Evolutionary conservation across 2,329 filamentous ascomycete genomes (phyloP).

Genomic region (Calonectria pauciramosa): DNA sequence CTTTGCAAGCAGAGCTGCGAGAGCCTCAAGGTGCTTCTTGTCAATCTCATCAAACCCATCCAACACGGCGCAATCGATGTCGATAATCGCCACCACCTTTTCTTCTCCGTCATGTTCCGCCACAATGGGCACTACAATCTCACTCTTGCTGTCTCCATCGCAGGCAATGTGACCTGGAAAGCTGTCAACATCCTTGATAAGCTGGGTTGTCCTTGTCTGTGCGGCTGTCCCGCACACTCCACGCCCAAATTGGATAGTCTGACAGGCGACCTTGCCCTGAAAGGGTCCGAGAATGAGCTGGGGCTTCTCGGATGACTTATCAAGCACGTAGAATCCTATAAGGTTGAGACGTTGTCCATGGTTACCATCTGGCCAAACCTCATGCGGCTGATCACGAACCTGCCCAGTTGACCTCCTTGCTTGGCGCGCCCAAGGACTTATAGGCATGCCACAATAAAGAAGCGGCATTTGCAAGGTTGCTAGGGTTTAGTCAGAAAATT

Average conservation of each 20-base stretch:
- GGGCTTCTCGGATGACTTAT: constrained; percentile 58
- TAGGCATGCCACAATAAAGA: constrained; percentile 85
- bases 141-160: constrained; percentile 80
- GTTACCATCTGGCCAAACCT: constrained; percentile 8
- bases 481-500: constrained; percentile 49
- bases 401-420: constrained; percentile 81
- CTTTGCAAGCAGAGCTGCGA: constrained; percentile 71
- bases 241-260: constrained; percentile 79
- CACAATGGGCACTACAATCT: constrained; percentile 84
- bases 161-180: constrained; percentile 89
- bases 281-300: constrained; percentile 84
- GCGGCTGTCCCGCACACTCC: constrained; percentile 85
- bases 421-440: constrained; percentile 77
- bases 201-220: constrained; percentile 69
- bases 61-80: constrained; percentile 79
- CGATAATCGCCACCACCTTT: constrained; percentile 80
- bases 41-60: constrained; percentile 80
- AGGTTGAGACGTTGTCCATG: constrained; percentile 21
- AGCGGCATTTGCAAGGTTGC: constrained; percentile 82
- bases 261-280: constrained; percentile 84
- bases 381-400: constrained; percentile 56
- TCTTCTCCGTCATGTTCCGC: constrained; percentile 46
- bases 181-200: constrained; percentile 77
- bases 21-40: constrained; percentile 72
- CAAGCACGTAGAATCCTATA: constrained; percentile 80